Percentiles rank a stretch among this genome's conserved stretches.
These are phyloP conservation scores for Jatropha multifida DNA, from an alignment of 441 rosid genomes.

Conservation along the genomic window DNA sequence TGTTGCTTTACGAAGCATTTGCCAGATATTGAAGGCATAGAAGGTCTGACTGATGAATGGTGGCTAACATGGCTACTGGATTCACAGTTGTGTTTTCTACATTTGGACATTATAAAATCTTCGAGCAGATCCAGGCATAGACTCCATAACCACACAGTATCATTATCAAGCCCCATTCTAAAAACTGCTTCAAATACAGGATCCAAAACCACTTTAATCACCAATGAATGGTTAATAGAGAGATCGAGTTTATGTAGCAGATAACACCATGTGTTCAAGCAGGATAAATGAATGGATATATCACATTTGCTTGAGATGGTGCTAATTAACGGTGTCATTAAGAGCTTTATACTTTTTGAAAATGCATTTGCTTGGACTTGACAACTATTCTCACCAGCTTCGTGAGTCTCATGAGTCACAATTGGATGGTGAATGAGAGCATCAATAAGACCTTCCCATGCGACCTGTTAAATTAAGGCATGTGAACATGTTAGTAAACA, in stretches of 20 bases:
- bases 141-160: constrained; percentile 41
- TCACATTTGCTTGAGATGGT: constrained; percentile 46
- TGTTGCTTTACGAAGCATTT: constrained; percentile 29
- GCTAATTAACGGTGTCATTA: constrained; percentile 50
- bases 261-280: constrained; percentile 57
- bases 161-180: constrained; percentile 29
- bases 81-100: constrained; percentile 24
- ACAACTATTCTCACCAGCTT: constrained; percentile 17
- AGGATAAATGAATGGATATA: constrained; percentile 41
- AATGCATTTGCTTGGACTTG: constrained; percentile 31
- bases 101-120: constrained; percentile 37
- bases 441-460: constrained; percentile 65
- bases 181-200: constrained; percentile 50
- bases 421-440: constrained; percentile 33
- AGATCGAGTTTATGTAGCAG: constrained; percentile 54
- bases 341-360: constrained; percentile 47
- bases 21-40: constrained; percentile 26
- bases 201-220: constrained; percentile 37
- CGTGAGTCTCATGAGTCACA: constrained; percentile 19
- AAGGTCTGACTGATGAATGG: constrained; percentile 22
- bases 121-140: constrained; percentile 47
- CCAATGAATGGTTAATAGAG: constrained; percentile 31
- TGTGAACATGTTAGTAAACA: background rate
- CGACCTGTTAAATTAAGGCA: constrained; percentile 41
- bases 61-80: constrained; percentile 24